Evolutionary conservation across 805 yeast genomes (phyloP), one percentile per base, ranked within the genome.

Genomic region (Isabelozyma gotoi): DNA sequence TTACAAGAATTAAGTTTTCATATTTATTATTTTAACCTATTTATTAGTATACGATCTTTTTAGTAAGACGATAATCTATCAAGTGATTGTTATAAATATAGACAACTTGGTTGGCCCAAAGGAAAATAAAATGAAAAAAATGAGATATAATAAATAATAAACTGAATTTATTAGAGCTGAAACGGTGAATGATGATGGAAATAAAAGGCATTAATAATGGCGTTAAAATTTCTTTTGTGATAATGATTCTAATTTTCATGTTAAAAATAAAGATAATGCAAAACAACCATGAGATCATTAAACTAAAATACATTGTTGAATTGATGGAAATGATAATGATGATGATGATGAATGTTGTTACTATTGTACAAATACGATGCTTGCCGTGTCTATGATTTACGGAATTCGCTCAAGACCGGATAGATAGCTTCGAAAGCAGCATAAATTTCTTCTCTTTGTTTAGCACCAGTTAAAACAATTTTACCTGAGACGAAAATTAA

Each of bases 351-450:
- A 24, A 7, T 3, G 29, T n/a, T n/a, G n/a, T 24, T 5, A 24
- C 29, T 32, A 32, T 32, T 8, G 34, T 32, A 32, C 34, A 32
- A 32, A 5, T 14, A 14, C n/a, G 34, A 11, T 3, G n/a, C 11
- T 12, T 7, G 12, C n/a, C 17, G 14, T 6, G 39, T 37, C 66
- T 60, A 82, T 44, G 80, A 79, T 68, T 94, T 94, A 66, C 98
- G 84, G 75, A 92, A 94, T 77, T 94, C 98, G 73, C 95, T 91
- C 77, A 94, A 77, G 68, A 94, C 99, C 40, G 99, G 99, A 68
- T 92, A 94, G 40, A 94, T 94, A 47, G 97, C 96, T 66, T 92
- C 99, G 65, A 94, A 94, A 4, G 99, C 99, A 57, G 91, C 96
- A 63, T 94, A 94, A 51, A 94, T 94, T 67, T 94, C 99, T 66